Base-by-base conservation (phyloP, 2,329 filamentous ascomycete genomes). In the Grosmannia clavigera region DNA sequence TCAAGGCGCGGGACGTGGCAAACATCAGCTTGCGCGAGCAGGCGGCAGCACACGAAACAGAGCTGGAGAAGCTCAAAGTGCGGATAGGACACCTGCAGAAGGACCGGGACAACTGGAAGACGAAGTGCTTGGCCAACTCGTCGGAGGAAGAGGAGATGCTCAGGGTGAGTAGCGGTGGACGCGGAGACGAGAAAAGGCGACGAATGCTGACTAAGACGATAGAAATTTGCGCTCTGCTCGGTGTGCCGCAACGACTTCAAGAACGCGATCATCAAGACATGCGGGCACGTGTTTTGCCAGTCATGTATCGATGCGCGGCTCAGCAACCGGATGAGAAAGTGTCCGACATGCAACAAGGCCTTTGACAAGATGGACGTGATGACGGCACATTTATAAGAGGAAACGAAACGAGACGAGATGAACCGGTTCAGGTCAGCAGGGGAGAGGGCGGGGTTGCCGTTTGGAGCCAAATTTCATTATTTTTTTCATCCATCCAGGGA, bases 161-260 rank as follows among this genome's bases (percentile, higher is more conserved):
- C 68, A 83, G 92, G 72, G 90, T 95, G 80, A 79, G 88, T 83
- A 55, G 12, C 40, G 6, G 31, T 11, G 31, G 19, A 7, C 12
- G 19, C 11, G 10, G 22, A 29, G 22, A n/a, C 31, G 31, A 31
- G 19, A 35, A 2, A 19, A 19, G 2, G 19, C 1, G 16, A 11
- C 6, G 19, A n/a, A 7, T 65, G 62, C 74, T 78, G 68, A 78
- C 69, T 60, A 56, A 16, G 38, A 52, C 57, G 16, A 2, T 67
- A 90, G 86, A 80, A 81, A 68, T 81, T 94, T 72, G 87, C 89
- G 38, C 83, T 95, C 58, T 99, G 94, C 76, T 90, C 90, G 12
- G 89, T 97, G 57, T 99, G 95, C 76, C 89, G 90, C 66, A 87
- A 84, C 68, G 90, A 92, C 66, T 92, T 96, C 76, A 97, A 97